These are phyloP conservation scores for Albizia julibrissin DNA, from an alignment of 306 rosid species.

Conservation along the genomic window DNA sequence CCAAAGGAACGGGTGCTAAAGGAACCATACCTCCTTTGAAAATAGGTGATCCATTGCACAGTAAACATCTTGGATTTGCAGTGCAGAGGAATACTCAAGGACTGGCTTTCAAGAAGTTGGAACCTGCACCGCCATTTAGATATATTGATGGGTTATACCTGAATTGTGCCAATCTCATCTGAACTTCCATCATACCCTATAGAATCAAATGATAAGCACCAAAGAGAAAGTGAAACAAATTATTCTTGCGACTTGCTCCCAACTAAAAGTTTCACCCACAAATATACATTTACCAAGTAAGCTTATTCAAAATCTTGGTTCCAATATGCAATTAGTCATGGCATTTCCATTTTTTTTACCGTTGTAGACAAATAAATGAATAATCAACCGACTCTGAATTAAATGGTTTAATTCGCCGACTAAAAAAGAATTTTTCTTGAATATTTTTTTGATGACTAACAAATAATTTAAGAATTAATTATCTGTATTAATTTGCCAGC, in stretches of 20 bases:
- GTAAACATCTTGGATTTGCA: slow-evolving; percentile 50
- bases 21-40: slow-evolving; percentile 43
- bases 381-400: no score
- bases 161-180: slow-evolving; percentile 53
- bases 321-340: no score
- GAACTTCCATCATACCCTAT: slow-evolving; percentile 55
- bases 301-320: background rate
- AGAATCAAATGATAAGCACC: slow-evolving; percentile 52
- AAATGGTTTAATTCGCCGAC: no score
- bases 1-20: no score
- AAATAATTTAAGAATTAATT: no score
- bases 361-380: no score
- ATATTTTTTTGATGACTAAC: no score
- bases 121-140: slow-evolving; percentile 33
- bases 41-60: slow-evolving; percentile 45
- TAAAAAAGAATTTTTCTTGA: no score
- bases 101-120: slow-evolving; percentile 42
- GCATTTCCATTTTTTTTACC: no score
- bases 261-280: slow-evolving; percentile 33
- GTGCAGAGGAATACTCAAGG: slow-evolving; percentile 44
- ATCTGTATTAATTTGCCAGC: no score
- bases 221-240: slow-evolving; percentile 40
- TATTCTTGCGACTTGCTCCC: slow-evolving; percentile 54
- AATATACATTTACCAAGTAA: slow-evolving; percentile 19
- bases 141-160: slow-evolving; percentile 36